Base-by-base conservation (phyloP, 768 basidiomycete species). In the Terana coerulea region DNA sequence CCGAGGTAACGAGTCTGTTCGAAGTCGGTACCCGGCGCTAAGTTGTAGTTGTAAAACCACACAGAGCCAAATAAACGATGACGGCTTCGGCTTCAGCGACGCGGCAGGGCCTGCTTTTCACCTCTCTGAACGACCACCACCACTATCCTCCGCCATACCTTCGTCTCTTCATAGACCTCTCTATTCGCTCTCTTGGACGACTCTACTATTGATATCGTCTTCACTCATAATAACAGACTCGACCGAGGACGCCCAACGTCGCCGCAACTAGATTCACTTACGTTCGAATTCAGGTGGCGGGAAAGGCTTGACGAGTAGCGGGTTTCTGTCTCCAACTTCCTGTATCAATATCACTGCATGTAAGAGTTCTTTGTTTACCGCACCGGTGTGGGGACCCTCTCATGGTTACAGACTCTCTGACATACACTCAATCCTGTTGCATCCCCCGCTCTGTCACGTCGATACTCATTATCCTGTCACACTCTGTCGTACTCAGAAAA, bases 381-480 rank as follows among this genome's bases (percentile, higher is more conserved):
- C 45, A 45, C 42, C 36, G 52, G 37, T 49, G 50, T 47, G 31
- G 59, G 31, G 39, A 49, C 45, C 54, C 53, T 59, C 58, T 53
- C 41, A 44, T 46, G 54, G 57, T 51, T 52, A 49, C 41, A 50
- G 49, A 57, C 55, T 51, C 58, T 62, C 67, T 68, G 64, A 67
- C 67, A 61, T 52, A 52, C 56, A 49, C 51, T 58, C 57, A 48
- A 56, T 64, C 59, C 59, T 67, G 66, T 60, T 59, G 63, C 58
- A 42, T 62, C 47, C 59, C n/a, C n/a, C 43, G 54, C 56, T 58
- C 56, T 67, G 66, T 67, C 59, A 19, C 60, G 61, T 65, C 61
- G 63, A 41, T 64, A 67, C 61, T 57, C 63, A 51, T 48, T 57
- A 56, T 60, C 63, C 61, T 66, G 66, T 67, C 64, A 57, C 66